These are phyloP conservation scores for Colletotrichum cordylinicola DNA, from an alignment of 2,329 filamentous ascomycete genomes.

Conservation along the genomic window DNA sequence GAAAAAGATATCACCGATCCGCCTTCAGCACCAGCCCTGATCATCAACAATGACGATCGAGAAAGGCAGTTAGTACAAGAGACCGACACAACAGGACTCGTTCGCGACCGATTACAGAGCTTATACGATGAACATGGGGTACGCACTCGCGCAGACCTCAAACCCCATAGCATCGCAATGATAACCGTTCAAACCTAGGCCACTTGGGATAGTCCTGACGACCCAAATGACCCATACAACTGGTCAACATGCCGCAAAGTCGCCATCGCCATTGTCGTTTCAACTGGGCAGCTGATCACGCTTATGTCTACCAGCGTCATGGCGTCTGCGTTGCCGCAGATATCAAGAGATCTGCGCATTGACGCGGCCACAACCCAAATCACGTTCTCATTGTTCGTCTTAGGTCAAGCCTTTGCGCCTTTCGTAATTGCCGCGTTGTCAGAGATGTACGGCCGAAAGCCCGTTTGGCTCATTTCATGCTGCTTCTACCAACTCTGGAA, in stretches of 20 bases:
- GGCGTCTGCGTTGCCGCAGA: constrained; percentile 37
- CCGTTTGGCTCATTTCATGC: constrained; percentile 42
- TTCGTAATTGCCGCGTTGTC: constrained; percentile 46
- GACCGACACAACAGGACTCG: neutral
- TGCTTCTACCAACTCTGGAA: constrained; percentile 38
- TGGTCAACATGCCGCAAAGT: constrained; percentile 54
- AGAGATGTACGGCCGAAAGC: constrained; percentile 44
- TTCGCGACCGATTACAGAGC: neutral
- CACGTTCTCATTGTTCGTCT: constrained; percentile 43
- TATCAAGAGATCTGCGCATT: constrained; percentile 35
- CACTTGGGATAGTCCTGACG: constrained; percentile 50
- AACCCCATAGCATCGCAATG: neutral
- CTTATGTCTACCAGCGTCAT: constrained; percentile 42
- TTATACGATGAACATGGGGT: neutral
- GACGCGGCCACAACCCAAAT: constrained; percentile 4
- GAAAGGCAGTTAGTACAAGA: neutral
- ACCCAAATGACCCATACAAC: constrained; percentile 56
- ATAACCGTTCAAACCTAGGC: neutral
- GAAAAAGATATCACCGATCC: neutral
- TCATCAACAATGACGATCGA: neutral
- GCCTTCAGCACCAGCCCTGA: neutral
- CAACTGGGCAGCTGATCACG: constrained; percentile 38
- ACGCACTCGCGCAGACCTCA: neutral
- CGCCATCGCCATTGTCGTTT: constrained; percentile 33
- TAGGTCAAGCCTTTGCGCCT: constrained; percentile 49